Evolutionary conservation across 352 stramenopile species (phyloP), one percentile per base, ranked within the genome.

Genomic region (Globisporangium solare): DNA sequence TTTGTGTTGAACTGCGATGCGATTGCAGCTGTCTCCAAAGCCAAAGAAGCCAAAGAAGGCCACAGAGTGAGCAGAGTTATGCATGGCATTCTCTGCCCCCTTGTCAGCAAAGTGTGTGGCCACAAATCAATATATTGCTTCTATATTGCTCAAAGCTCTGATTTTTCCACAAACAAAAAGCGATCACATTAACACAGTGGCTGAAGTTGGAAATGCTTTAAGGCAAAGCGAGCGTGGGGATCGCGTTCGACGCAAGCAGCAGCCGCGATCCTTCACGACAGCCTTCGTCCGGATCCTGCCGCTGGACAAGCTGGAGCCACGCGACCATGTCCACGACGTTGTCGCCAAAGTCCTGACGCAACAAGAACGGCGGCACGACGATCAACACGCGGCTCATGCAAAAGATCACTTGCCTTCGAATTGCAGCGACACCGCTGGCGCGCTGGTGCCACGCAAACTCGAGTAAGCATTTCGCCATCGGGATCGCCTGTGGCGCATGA

Each of bases 401-500:
- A 40, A 83, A 92, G 18, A 90, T 48, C 31, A 92, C 82, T 52
- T 92, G 82, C 3, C 82, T 76, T 27, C 82, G 76, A 48, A 92
- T 79, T 3, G 76, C 74, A 11, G 82, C 79, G 22, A 67, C 69
- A 0, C 43, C 37, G 47, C 68, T 83, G 2, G 24, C 50, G 10
- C 78, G 78, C 53, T 90, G 67, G 40, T 63, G 64, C 79, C 76
- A 92, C 39, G 76, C 72, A 58, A 90, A 89, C 52, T 88, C 79
- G 18, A 92, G 51, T 39, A 92, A 58, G 20, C 70, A 75, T 51
- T 88, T 89, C 35, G 74, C 78, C 77, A 92, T 90, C 0, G 79
- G 64, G 31, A 88, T 54, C 2, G 79, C 76, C 46, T 79, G 66
- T 3, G 79, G 74, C 0, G 77, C 61, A n/a, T 88, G 65, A 2